phyloP scores from a whole-genome alignment of 768 basidiomycete genomes.

The Podaxis pistillaris region DNA sequence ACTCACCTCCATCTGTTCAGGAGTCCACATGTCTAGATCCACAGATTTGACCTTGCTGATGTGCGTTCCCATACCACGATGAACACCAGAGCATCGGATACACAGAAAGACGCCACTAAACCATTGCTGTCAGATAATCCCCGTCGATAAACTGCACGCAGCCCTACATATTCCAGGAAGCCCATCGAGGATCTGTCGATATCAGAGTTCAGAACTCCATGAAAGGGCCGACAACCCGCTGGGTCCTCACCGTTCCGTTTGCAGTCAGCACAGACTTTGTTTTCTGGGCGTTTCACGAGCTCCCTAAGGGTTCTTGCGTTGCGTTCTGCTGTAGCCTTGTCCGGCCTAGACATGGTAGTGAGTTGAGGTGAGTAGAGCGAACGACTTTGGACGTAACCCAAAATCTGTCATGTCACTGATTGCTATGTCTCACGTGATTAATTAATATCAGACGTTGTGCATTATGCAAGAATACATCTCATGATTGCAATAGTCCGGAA shows the following conservation, averaged over 20 bases:
- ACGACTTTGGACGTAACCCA: not conserved
- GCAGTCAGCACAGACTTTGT: constrained; percentile 95
- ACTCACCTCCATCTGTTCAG: constrained; percentile 92
- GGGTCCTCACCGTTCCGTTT: constrained; percentile 81
- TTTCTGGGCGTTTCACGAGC: constrained; percentile 85
- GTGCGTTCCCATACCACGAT: constrained; percentile 97
- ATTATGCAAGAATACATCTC: not conserved
- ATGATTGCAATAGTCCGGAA: not conserved
- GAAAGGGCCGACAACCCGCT: not conserved
- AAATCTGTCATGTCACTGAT: not conserved
- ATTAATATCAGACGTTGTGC: not conserved
- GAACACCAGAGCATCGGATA: constrained; percentile 96
- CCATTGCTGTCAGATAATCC: constrained; percentile 2
- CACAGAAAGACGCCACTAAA: constrained; percentile 89
- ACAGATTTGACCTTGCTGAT: constrained; percentile 97
- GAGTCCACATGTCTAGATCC: constrained; percentile 96
- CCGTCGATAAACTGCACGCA: not conserved
- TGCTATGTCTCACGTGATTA: constrained; percentile 2
- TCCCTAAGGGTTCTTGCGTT: constrained; percentile 79
- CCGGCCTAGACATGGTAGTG: constrained; percentile 54
- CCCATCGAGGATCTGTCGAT: constrained; percentile 89
- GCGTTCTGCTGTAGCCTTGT: constrained; percentile 83
- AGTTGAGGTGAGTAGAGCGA: not conserved
- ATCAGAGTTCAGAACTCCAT: constrained; percentile 1
- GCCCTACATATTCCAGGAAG: constrained; percentile 90